Base-by-base conservation (phyloP, 805 yeast species). In the Saturnispora sanitii region DNA sequence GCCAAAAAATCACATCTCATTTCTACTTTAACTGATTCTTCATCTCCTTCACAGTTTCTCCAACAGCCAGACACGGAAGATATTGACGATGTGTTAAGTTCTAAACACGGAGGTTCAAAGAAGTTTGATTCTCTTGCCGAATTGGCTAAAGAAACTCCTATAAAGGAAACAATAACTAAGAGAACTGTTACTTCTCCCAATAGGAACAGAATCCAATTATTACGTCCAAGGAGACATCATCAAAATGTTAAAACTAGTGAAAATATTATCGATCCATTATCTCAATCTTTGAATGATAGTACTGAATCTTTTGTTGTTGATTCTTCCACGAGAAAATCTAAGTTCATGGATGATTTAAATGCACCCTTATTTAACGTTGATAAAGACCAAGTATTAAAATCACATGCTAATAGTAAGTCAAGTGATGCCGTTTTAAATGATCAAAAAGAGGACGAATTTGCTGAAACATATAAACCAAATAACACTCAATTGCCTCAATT, bases 301-400 rank as follows among this genome's bases (percentile, higher is more conserved):
- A n/a, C n/a, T n/a, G n/a, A n/a, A n/a, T n/a, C n/a, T n/a, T n/a
- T n/a, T n/a, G n/a, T n/a, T n/a, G n/a, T n/a, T n/a, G n/a, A n/a
- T n/a, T n/a, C n/a, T n/a, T n/a, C 35, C 60, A 61, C 30, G 28
- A 45, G 49, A 20, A 42, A 43, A 31, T 45, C 45, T 21, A 49
- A 44, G 39, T 28, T 43, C 11, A 45, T 49, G 4, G 37, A 37
- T 7, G 43, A 42, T 23, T 66, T 71, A 1, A 73, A 77, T 27
- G 71, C 70, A 4, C 82, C 82, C 3, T 58, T 77, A 35, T 77
- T 75, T 44, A 64, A 73, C 17, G 55, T 75, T 27, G 61, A 48
- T 6, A 43, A 37, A 19, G 20, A 45, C 6, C 20, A 34, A 6
- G 18, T 39, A 6, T 30, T 36, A 31, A 28, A 37, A 2, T 35